Base-by-base conservation (phyloP, 768 basidiomycete genomes). In the Suillus occidentalis region DNA sequence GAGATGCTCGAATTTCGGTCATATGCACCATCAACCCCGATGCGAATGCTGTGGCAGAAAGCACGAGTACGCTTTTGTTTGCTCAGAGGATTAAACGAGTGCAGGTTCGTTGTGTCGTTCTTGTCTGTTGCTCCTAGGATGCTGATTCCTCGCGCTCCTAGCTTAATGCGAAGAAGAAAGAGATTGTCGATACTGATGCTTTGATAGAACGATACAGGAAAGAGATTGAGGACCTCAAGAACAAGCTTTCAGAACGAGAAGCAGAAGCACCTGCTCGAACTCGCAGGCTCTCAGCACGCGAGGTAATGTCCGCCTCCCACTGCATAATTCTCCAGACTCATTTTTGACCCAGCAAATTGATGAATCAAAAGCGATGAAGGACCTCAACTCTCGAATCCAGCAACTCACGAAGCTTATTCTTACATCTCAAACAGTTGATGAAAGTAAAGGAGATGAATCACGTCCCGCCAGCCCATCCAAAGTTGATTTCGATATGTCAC, bases 1-100 rank as follows among this genome's bases (percentile, higher is more conserved):
- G 97, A 1, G 94, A 99, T 74, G 96, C 97, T 25, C 88, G 95
- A 9, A 96, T 99, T 61, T 95, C 93, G 49, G 96, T 99, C 18
- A 90, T 99, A 61, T 97, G 96, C 75, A 99, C 97, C 0, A 86
- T 99, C 73, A 97, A 96, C 71, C 95, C 97, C 0, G 92, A 95
- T 59, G 75, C 82, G 2, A 77, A 80, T 56, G 95, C 95, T 20
- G 82, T 96, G 7, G 81, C 87, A 9, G 97, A 99, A 79, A 93
- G 89, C 8, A 88, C 89, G 61, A 94, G 90, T 67, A 99, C 97
- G 0, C 80, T 99, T 22, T 86, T 89, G 47, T 99, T 99, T 72
- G 97, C 97, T 3, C 90, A 90, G 68, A 83, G 95, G 53, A 90
- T 97, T 70, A 97, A 96, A 84, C 89, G 86, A 68, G 96, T 98